Evolutionary conservation across 305 asterid genomes (phyloP).

Genomic region (Fraxinus baroniana): DNA sequence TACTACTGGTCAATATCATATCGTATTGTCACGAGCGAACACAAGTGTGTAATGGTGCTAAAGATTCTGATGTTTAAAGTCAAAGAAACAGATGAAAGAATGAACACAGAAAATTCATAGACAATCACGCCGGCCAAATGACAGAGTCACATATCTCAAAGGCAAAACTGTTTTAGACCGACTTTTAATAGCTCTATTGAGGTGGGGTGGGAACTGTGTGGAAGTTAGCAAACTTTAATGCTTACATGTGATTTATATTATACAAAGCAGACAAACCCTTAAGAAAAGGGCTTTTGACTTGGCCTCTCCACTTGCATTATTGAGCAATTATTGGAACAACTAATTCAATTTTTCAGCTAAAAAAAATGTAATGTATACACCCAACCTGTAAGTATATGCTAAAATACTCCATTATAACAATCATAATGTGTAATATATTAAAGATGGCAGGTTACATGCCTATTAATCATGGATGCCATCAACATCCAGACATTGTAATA

Average conservation of each 20-base stretch:
- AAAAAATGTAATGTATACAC: not conserved
- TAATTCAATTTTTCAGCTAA: not conserved
- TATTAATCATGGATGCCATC: not conserved
- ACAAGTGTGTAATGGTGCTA: not conserved
- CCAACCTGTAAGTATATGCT: not conserved
- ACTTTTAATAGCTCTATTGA: not conserved
- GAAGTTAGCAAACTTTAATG: conserved; percentile 35
- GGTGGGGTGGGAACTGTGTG: conserved; percentile 27
- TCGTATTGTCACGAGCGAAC: not conserved
- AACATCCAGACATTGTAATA: not conserved
- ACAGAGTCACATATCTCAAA: not conserved
- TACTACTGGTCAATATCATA: too few species aligned
- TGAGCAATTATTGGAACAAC: not conserved
- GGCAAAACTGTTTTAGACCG: not conserved
- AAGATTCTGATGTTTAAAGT: not conserved
- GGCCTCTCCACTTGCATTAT: not conserved
- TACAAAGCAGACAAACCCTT: conserved; percentile 4
- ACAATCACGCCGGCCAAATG: not conserved
- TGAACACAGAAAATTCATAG: not conserved
- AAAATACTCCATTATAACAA: not conserved
- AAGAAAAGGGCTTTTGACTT: conserved; percentile 12
- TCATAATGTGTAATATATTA: not conserved
- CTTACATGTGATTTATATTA: conserved; percentile 22
- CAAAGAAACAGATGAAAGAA: not conserved
- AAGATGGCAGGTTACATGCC: conserved; percentile 2